phyloP scores from a whole-genome alignment of 2,329 filamentous ascomycete species.

The Exophiala xenobiotica region DNA sequence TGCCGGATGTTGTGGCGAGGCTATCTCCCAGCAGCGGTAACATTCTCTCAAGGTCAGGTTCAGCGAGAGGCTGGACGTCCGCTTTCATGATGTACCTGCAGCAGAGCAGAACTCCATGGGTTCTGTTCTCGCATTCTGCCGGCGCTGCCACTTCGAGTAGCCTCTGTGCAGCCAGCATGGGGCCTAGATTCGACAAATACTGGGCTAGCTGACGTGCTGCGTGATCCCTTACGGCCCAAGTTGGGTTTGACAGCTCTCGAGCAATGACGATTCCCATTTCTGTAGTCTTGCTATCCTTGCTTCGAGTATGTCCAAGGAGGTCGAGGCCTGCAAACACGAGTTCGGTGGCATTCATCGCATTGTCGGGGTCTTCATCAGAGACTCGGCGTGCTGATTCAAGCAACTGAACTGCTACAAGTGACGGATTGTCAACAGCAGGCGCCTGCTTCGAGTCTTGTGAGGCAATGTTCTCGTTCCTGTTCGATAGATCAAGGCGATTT shows the following conservation, averaged over 20 bases:
- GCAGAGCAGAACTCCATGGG: conserved; percentile 42
- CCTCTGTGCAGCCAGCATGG: neutral
- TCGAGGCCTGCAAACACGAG: conserved; percentile 47
- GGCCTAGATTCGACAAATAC: conserved; percentile 1
- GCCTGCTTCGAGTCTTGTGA: neutral
- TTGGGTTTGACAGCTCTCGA: conserved; percentile 42
- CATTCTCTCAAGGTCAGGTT: conserved; percentile 11
- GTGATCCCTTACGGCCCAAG: conserved; percentile 49
- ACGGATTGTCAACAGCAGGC: conserved; percentile 1
- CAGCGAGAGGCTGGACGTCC: neutral
- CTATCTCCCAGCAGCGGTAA: conserved; percentile 1
- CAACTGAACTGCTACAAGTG: conserved; percentile 15
- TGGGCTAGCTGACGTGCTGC: conserved; percentile 37
- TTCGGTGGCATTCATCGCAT: conserved; percentile 8
- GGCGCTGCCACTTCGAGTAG: neutral
- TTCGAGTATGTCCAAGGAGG: conserved; percentile 38
- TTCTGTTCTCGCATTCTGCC: conserved; percentile 35
- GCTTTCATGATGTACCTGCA: conserved; percentile 17
- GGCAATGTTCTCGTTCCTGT: neutral
- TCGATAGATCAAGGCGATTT: conserved; percentile 35
- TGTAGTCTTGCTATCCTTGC: conserved; percentile 35
- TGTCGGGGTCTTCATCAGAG: neutral
- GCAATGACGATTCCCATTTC: conserved; percentile 37
- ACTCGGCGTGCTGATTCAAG: conserved; percentile 7
- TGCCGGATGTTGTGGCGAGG: neutral